Evolutionary conservation across 192 early-diverging fungal genomes (phyloP).

Genomic region (Radiomyces spectabilis): DNA sequence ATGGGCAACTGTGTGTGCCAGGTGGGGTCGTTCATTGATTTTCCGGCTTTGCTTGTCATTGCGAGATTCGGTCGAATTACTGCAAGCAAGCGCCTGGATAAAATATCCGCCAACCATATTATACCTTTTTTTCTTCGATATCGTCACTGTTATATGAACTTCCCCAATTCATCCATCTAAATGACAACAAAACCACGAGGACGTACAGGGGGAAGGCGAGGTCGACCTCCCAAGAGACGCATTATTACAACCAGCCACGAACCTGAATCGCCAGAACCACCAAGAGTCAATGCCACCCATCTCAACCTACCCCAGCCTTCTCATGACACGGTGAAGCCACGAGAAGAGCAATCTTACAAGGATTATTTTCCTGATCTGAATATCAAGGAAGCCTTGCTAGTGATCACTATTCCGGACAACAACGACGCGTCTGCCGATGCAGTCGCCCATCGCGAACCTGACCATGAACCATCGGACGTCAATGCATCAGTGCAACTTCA

Average conservation of each 20-base stretch:
- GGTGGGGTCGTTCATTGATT: no score
- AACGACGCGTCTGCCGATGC: not conserved
- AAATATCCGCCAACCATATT: no score
- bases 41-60: no score
- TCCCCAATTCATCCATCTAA: no score
- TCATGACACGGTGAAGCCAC: slow-evolving; percentile 40
- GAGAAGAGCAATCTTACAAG: slow-evolving; percentile 78
- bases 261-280: no score
- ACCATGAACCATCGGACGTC: not conserved
- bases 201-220: slow-evolving; percentile 6
- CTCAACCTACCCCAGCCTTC: not conserved
- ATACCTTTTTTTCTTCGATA: no score
- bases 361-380: slow-evolving; percentile 81
- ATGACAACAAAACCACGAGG: not conserved
- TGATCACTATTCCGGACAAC: slow-evolving; percentile 21
- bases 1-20: no score
- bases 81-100: no score
- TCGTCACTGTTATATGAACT: no score
- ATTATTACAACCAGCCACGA: not conserved
- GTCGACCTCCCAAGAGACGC: slow-evolving; percentile 4
- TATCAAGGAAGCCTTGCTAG: slow-evolving; percentile 33
- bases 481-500: not conserved
- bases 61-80: no score
- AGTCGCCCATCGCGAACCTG: no score
- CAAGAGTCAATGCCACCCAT: not conserved